phyloP scores from a whole-genome alignment of 169 alveolate species.

The Fabrea salina region DNA sequence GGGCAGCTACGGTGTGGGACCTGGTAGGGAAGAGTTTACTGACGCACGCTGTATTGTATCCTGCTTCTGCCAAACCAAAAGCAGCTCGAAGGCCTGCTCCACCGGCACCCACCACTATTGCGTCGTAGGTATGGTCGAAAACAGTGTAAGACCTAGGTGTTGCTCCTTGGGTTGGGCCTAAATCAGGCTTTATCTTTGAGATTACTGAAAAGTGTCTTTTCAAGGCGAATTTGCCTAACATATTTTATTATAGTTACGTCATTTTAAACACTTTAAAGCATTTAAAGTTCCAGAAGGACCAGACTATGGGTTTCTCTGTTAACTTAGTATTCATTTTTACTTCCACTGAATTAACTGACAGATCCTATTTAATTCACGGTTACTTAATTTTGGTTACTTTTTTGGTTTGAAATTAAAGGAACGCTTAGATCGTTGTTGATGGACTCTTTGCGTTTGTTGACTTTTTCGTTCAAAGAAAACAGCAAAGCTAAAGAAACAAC shows the following conservation, averaged over 20 bases:
- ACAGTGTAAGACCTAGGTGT: conserved; percentile 67
- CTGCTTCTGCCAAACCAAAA: conserved; percentile 88
- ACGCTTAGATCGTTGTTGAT: no score
- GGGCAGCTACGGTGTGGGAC: conserved; percentile 99
- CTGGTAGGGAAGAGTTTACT: conserved; percentile 94
- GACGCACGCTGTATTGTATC: conserved; percentile 85
- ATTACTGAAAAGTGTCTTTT: not conserved
- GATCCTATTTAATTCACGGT: no score
- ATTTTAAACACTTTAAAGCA: no score
- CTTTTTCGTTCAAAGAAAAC: not conserved
- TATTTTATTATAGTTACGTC: no score
- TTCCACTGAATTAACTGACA: no score
- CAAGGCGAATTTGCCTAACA: no score
- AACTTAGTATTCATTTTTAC: no score
- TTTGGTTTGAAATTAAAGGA: no score
- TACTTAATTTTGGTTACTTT: no score
- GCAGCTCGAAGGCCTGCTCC: conserved; percentile 99
- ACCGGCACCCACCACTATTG: conserved; percentile 98
- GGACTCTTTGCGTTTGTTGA: not conserved
- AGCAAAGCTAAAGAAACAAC: not conserved
- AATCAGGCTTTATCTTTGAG: not conserved
- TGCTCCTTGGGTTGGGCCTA: not conserved
- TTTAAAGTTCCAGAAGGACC: no score
- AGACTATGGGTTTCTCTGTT: no score
- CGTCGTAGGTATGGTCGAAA: conserved; percentile 93